Evolutionary conservation across 2,329 filamentous ascomycete genomes (phyloP), one percentile per base, ranked within the genome.

Genomic region (Nothomitra cinnamomea): DNA sequence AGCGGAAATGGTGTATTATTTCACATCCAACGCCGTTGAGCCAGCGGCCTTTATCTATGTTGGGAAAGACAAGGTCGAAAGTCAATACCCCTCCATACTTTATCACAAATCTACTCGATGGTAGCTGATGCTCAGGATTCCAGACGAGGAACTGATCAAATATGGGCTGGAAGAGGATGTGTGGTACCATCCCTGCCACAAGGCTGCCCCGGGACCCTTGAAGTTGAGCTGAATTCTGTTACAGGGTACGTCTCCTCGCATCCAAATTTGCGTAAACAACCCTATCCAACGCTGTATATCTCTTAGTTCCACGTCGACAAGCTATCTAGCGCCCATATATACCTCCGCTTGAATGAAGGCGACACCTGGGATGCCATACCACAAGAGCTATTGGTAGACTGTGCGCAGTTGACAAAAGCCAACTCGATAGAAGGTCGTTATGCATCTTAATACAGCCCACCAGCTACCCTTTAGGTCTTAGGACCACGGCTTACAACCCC

Each of bases 41-140:
- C 90, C 92, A 1, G 66, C 87, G 32, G 90, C 87, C 42, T 89
- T 83, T 65, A 81, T 98, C 64, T 98, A 98, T 66, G 87, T 95
- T 56, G 92, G 92, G 68, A 98, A 96, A 70, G 92, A 98, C 74
- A 98, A 98, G 72, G 89, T 92, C 61, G 92, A 98, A 74, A 98
- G 92, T 95, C 75, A 64, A 82, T 60, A 51, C 45, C 36, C 50
- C 36, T 36, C 49, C 61, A 52, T 50, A 57, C 58, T 53, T 55
- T 55, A 24, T 54, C 41, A 35, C 55, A 53, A 53, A 50, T 41
- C 22, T n/a, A n/a, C n/a, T 50, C 56, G 51, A 53, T 48, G 41
- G 8, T 3, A 40, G 8, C 22, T 21, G 8, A 13, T n/a, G 54
- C 3, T 19, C 17, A 12, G 8, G 12, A 12, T 0, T 45, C 58